Percentiles rank a stretch among this genome's conserved stretches.
These are phyloP conservation scores for Auxenochlorella pyrenoidosa DNA, from an alignment of 139 green algal genomes.

Conservation along the genomic window DNA sequence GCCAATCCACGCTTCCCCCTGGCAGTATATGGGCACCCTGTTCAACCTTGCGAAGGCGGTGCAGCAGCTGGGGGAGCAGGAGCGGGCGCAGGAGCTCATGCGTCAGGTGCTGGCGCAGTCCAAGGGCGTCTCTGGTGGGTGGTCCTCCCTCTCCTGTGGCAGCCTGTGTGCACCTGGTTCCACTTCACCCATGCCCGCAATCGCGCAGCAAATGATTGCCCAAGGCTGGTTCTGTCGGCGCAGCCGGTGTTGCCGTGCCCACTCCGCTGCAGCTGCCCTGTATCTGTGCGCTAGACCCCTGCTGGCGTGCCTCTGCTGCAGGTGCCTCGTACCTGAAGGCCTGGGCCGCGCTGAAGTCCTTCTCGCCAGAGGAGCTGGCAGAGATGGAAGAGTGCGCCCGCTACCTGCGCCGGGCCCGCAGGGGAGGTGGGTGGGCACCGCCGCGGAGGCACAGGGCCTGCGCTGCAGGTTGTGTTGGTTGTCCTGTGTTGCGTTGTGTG, in stretches of 20 bases:
- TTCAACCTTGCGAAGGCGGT: slow-evolving; percentile 77
- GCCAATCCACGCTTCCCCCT: neutral
- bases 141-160: too few relatives aligned
- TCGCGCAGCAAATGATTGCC: too few relatives aligned
- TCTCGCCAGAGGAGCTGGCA: neutral
- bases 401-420: neutral
- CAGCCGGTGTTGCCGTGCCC: neutral
- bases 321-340: slow-evolving; percentile 24
- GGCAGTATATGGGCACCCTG: slow-evolving; percentile 46
- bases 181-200: too few relatives aligned
- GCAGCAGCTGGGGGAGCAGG: slow-evolving; percentile 50
- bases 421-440: neutral
- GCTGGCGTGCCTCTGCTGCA: neutral
- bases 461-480: too few relatives aligned
- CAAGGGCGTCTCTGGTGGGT: slow-evolving; percentile 1
- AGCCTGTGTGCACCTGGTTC: too few relatives aligned
- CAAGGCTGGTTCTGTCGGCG: too few relatives aligned
- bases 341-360: slow-evolving; percentile 25
- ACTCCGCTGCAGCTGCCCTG: neutral
- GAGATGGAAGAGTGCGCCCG: neutral
- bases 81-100: slow-evolving; percentile 39
- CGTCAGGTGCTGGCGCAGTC: neutral
- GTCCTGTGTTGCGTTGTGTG: too few relatives aligned
- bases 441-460: too few relatives aligned
- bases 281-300: neutral